Conservation (phyloP, 306 rosid species). For the Quercus variabilis region DNA sequence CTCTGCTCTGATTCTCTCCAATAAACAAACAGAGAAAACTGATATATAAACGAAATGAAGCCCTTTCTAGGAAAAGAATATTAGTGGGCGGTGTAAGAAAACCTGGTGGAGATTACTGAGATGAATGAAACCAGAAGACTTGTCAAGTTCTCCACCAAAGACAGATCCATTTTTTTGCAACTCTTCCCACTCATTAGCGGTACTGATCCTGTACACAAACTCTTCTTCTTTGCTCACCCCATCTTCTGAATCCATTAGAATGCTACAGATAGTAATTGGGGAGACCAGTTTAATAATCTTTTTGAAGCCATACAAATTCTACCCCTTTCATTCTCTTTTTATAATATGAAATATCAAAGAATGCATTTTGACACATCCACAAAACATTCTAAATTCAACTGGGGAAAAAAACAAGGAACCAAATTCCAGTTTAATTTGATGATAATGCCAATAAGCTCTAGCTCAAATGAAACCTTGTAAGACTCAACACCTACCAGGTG, state of each 20-base stretch:
- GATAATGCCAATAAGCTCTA: too few relatives aligned
- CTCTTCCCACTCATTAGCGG: slow-evolving; percentile 63
- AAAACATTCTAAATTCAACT: too few relatives aligned
- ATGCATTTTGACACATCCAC: too few relatives aligned
- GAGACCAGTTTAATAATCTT: not conserved
- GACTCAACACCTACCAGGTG: too few relatives aligned
- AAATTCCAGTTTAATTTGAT: too few relatives aligned
- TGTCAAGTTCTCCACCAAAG: slow-evolving; percentile 69
- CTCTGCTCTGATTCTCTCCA: not conserved
- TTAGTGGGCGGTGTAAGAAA: not conserved
- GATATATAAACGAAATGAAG: not conserved
- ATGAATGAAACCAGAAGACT: slow-evolving; percentile 68
- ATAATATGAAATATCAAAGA: too few relatives aligned
- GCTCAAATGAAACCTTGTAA: too few relatives aligned
- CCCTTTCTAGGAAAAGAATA: not conserved
- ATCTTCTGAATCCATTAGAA: slow-evolving; percentile 26
- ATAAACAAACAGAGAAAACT: not conserved
- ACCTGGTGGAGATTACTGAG: slow-evolving; percentile 84
- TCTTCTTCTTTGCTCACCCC: slow-evolving; percentile 15
- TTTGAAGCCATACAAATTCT: not conserved
- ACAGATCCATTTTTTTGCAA: slow-evolving; percentile 45
- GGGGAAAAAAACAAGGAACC: too few relatives aligned
- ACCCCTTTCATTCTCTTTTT: too few relatives aligned
- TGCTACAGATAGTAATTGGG: not conserved
- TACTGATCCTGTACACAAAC: slow-evolving; percentile 73